Percentiles rank a stretch among this genome's conserved stretches.
These are phyloP conservation scores for Berkeleyomyces rouxiae DNA, from an alignment of 2,329 filamentous ascomycete species.

Conservation along the genomic window DNA sequence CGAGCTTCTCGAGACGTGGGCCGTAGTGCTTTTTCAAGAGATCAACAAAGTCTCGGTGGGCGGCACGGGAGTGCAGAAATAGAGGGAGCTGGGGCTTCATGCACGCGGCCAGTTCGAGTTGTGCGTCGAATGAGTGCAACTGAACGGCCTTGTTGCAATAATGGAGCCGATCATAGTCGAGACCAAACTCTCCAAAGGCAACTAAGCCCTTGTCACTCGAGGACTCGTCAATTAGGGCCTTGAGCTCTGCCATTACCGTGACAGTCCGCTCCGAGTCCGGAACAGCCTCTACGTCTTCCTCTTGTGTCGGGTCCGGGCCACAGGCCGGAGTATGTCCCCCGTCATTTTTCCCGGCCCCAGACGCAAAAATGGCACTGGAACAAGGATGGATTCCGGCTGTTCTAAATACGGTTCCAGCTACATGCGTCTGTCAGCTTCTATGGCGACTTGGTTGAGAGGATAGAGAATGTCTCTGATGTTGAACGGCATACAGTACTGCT, in stretches of 20 bases:
- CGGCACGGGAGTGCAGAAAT: constrained; percentile 83
- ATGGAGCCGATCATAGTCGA: constrained; percentile 87
- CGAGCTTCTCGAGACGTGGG: constrained; percentile 44
- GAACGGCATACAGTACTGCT: constrained; percentile 45
- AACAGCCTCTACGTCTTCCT: constrained; percentile 33
- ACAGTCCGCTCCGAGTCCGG: constrained; percentile 24
- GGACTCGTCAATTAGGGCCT: constrained; percentile 42
- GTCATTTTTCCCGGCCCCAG: constrained; percentile 28
- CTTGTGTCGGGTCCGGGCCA: constrained; percentile 34
- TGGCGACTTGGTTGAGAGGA: background rate
- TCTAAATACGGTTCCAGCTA: constrained; percentile 67
- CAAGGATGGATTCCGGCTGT: constrained; percentile 94
- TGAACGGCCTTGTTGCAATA: constrained; percentile 67
- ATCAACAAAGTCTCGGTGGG: constrained; percentile 66
- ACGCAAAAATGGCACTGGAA: constrained; percentile 61
- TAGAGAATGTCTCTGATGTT: background rate
- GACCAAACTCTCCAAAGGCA: constrained; percentile 86
- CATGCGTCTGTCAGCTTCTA: constrained; percentile 10
- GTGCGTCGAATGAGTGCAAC: constrained; percentile 66
- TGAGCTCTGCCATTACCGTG: constrained; percentile 42
- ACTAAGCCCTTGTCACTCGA: constrained; percentile 40
- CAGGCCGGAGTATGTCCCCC: constrained; percentile 34
- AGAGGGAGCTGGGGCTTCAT: constrained; percentile 62
- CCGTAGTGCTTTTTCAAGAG: constrained; percentile 46
- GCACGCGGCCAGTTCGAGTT: constrained; percentile 59